Base-by-base conservation (phyloP, 148 eudicot genomes). In the Polygonum maritimum region DNA sequence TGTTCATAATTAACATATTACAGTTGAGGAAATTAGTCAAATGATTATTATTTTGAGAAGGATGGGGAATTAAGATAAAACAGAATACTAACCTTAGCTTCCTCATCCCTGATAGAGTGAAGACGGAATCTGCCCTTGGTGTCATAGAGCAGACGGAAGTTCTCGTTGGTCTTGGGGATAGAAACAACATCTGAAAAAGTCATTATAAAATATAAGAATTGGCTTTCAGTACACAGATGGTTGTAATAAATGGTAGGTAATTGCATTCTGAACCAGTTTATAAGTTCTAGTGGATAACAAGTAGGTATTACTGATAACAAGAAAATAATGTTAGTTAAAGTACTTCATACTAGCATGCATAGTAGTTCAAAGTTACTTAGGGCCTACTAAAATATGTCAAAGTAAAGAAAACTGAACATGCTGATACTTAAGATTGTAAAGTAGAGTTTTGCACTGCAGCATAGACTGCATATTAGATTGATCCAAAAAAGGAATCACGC, bases 81-180 rank as follows among this genome's bases (percentile, higher is more conserved):
- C 1, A n/a, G 22, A 19, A 72, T 72, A 41, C 35, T 44, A 48
- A 72, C 75, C 75, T 72, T 72, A 48, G 75, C 51, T 26, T 72
- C 75, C 14, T 72, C 75, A 19, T 72, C 75, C 54, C 75, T 45
- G 52, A 72, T 11, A 72, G 75, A 72, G 75, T 72, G 75, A 26
- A 72, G 75, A 3, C 75, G 75, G 75, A 72, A 72, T n/a, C 75
- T 72, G 3, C 75, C 75, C 75, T 72, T 72, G 51, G 75, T 72
- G 52, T 72, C 75, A 45, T 72, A 72, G 10, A 72, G 51, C 52
- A 72, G 51, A 7, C 75, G 75, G 52, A 72, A 72, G 75, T 72
- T 72, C 75, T 72, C 75, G 3, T 72, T 72, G 21, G 75, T 72
- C 75, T 44, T 72, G 33, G 75, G 75, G 36, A 72, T 72, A 1